Conservation (phyloP, 2,329 filamentous ascomycete species). For the Amphichorda felina region DNA sequence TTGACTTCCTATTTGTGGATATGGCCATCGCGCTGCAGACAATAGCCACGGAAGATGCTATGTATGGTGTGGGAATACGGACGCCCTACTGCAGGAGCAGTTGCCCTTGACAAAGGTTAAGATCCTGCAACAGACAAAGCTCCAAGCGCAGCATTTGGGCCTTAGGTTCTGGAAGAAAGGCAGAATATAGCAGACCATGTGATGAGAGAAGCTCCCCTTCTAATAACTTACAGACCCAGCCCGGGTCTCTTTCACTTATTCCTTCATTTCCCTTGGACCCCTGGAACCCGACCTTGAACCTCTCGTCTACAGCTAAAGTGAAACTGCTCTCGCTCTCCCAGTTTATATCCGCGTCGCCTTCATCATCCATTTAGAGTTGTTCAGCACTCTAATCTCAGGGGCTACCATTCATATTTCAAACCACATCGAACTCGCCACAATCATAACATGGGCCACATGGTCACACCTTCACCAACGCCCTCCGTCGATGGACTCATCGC, state of each 20-base stretch:
- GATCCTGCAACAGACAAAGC: neutral
- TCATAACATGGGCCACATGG: neutral
- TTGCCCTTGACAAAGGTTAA: neutral
- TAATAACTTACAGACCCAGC: neutral
- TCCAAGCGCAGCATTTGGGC: neutral
- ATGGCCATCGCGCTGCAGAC: slow-evolving; percentile 1
- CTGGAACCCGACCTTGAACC: no score
- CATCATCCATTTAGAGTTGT: neutral
- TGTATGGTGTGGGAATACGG: neutral
- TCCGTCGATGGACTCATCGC: neutral
- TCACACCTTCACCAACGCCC: neutral
- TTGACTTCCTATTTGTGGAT: slow-evolving; percentile 5
- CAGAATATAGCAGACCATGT: neutral
- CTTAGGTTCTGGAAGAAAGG: neutral
- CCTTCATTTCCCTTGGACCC: neutral
- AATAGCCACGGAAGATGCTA: neutral
- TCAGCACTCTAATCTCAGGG: no score
- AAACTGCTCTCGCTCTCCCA: neutral
- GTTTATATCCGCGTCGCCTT: neutral
- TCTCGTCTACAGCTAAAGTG: neutral
- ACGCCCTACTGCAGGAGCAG: neutral
- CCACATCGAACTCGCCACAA: no score
- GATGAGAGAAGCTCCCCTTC: neutral
- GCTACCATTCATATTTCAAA: neutral
- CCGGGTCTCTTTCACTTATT: neutral